These are phyloP conservation scores for Arthrobotrys iridis DNA, from an alignment of 2,329 filamentous ascomycete genomes.

Conservation along the genomic window DNA sequence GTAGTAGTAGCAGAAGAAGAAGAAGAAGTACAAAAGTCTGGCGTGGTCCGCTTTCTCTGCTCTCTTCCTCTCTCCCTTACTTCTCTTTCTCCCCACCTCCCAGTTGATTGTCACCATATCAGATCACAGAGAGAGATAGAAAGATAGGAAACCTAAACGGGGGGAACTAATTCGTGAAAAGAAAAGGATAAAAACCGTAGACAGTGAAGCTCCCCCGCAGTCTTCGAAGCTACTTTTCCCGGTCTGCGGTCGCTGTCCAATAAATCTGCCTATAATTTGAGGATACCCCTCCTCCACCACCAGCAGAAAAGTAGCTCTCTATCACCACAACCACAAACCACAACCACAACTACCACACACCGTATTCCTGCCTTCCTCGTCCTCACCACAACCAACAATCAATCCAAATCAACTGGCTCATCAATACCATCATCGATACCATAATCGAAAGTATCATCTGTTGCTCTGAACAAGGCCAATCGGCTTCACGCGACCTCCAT, in stretches of 20 bases:
- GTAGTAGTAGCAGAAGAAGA: no score
- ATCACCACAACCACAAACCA: background rate
- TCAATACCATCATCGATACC: no score
- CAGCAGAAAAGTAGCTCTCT: background rate
- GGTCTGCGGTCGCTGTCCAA: constrained; percentile 26
- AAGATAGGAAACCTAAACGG: no score
- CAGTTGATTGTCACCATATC: no score
- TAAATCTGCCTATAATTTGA: constrained; percentile 27
- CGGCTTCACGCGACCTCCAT: background rate
- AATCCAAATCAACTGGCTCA: constrained; percentile 4
- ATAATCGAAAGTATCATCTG: no score
- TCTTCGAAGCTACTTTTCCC: constrained; percentile 13
- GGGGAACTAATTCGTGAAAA: constrained; percentile 19
- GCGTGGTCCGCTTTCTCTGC: constrained; percentile 37
- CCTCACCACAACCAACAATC: background rate
- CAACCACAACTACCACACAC: background rate
- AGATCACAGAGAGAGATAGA: no score
- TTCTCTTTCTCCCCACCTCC: no score
- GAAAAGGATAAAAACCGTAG: constrained; percentile 19
- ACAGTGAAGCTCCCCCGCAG: constrained; percentile 30
- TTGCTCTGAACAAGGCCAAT: background rate
- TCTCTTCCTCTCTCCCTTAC: background rate
- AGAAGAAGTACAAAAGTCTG: constrained; percentile 45
- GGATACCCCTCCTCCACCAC: constrained; percentile 42
- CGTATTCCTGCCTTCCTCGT: no score